A percentile compares a stretch with the other conserved stretches of the same genome.
phyloP scores from a whole-genome alignment of 2,329 filamentous ascomycete genomes.

The Intubia oerlemansii region DNA sequence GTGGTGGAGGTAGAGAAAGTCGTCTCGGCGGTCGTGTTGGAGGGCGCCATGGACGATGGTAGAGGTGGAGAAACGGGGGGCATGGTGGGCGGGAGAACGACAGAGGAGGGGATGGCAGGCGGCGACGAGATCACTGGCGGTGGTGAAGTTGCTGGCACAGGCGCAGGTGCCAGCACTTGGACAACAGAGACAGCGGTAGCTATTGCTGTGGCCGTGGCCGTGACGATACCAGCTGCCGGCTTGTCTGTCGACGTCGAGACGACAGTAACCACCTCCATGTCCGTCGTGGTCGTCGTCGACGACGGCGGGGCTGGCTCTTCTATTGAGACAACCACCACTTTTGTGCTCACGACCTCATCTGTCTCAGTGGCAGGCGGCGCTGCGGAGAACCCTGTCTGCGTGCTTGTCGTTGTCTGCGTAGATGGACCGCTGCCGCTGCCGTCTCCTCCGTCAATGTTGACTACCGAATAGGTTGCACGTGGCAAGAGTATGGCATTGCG shows the following conservation, averaged over 20 bases:
- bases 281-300: conserved; percentile 3
- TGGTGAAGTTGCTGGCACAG: no score
- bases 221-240: no score
- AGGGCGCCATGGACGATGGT: no score
- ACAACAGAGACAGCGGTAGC: conserved; percentile 10
- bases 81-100: no score
- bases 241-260: conserved; percentile 2
- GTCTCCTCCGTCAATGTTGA: conserved; percentile 14
- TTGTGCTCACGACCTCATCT: not conserved
- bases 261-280: conserved; percentile 11
- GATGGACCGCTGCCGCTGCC: not conserved
- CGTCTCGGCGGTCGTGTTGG: no score
- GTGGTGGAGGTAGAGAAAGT: no score
- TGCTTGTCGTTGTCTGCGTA: not conserved
- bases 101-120: no score
- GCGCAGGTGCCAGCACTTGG: no score
- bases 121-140: no score
- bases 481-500: conserved; percentile 9
- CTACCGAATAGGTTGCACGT: conserved; percentile 17
- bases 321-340: conserved; percentile 4
- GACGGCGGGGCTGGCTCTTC: conserved; percentile 10
- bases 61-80: no score
- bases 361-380: not conserved
- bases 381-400: not conserved
- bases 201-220: conserved; percentile 7